These are phyloP conservation scores for Phytophthora ohioensis DNA, from an alignment of 352 stramenopile genomes.

Conservation along the genomic window DNA sequence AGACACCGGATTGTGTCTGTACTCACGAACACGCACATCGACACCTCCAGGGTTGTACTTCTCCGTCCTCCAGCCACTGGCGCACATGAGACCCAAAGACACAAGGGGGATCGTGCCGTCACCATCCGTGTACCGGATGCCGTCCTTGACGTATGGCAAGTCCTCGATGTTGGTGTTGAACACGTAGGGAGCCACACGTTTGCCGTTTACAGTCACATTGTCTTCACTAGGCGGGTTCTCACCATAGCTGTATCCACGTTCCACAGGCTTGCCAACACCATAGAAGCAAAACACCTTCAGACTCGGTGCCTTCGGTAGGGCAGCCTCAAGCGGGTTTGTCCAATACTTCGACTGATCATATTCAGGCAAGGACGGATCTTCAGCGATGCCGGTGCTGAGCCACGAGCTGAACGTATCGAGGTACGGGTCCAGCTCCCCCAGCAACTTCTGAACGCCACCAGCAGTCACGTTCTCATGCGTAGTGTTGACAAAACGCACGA, in stretches of 20 bases:
- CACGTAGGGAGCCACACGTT: conserved; percentile 68
- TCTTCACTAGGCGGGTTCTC: conserved; percentile 54
- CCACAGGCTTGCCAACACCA: conserved; percentile 91
- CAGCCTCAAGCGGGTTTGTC: conserved; percentile 89
- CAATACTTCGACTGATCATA: conserved; percentile 80
- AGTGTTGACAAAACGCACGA: conserved; percentile 66
- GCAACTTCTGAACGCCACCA: conserved; percentile 51
- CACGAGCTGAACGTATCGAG: conserved; percentile 52
- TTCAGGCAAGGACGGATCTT: conserved; percentile 54
- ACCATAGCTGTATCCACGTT: conserved; percentile 84
- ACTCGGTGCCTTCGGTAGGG: conserved; percentile 90
- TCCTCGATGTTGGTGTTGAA: conserved; percentile 71
- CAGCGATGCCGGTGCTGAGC: conserved; percentile 54
- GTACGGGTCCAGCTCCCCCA: conserved; percentile 59
- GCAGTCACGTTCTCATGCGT: conserved; percentile 69
- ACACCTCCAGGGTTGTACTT: conserved; percentile 90
- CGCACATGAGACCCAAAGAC: conserved; percentile 96
- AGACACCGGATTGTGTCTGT: conserved; percentile 77
- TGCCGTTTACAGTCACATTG: conserved; percentile 40
- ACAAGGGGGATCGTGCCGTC: conserved; percentile 94
- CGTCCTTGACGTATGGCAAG: conserved; percentile 76
- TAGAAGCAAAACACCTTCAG: conserved; percentile 97
- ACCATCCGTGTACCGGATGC: conserved; percentile 90
- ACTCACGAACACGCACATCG: conserved; percentile 88
- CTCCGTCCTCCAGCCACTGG: conserved; percentile 79